A percentile compares a stretch with the other conserved stretches of the same genome.
These are phyloP conservation scores for Yarrowia sp. DNA, from an alignment of 805 yeast genomes.

Conservation along the genomic window DNA sequence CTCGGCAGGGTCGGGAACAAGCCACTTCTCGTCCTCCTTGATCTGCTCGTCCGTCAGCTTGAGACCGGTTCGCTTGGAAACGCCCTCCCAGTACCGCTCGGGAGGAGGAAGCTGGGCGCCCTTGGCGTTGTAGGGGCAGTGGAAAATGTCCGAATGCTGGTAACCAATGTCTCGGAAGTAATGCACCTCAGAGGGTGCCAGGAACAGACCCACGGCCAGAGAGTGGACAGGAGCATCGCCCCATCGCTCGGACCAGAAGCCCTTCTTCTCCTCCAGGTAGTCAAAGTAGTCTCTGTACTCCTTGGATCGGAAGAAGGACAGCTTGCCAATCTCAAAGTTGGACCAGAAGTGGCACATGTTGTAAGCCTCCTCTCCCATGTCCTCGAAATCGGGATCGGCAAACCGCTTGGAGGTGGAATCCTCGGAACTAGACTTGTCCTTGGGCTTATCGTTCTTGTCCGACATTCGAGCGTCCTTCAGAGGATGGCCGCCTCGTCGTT, in stretches of 20 bases:
- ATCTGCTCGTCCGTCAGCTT: constrained; percentile 34
- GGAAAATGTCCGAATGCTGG: constrained; percentile 72
- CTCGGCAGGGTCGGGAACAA: constrained; percentile 39
- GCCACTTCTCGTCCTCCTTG: constrained; percentile 43
- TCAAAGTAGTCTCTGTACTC: constrained; percentile 65
- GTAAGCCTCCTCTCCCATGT: constrained; percentile 39
- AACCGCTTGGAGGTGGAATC: not conserved
- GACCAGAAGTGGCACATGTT: constrained; percentile 90
- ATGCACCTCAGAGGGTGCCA: constrained; percentile 69
- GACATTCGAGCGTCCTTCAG: constrained; percentile 58
- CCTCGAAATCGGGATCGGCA: constrained; percentile 37
- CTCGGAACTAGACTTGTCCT: not conserved
- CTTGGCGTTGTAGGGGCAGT: constrained; percentile 72
- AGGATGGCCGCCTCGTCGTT: constrained; percentile 46
- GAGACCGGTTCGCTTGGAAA: constrained; percentile 2
- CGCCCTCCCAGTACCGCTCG: constrained; percentile 15
- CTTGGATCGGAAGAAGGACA: constrained; percentile 66
- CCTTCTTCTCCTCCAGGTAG: constrained; percentile 66
- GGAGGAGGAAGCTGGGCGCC: constrained; percentile 37
- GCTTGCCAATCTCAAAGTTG: constrained; percentile 85
- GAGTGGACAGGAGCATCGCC: constrained; percentile 97
- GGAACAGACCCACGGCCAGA: constrained; percentile 72
- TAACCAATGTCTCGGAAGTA: constrained; percentile 93
- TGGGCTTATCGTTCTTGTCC: constrained; percentile 43
- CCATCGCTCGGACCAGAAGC: constrained; percentile 91